A percentile compares a stretch with the other conserved stretches of the same genome.
phyloP scores from a whole-genome alignment of 306 rosid species.

The Carpinus viminea region DNA sequence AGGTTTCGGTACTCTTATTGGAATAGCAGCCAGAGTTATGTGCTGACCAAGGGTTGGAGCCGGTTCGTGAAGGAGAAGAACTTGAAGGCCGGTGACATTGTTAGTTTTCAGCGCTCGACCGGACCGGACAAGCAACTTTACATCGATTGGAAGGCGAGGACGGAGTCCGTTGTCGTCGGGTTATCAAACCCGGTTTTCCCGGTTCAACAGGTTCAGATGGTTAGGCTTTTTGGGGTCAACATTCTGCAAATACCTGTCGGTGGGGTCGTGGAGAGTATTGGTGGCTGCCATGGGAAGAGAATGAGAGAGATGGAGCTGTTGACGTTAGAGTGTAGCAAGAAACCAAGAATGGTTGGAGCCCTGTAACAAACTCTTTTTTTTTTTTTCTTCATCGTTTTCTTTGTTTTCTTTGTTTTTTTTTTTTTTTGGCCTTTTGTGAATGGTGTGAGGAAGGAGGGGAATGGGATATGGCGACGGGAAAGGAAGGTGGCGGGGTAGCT shows the following conservation, averaged over 20 bases:
- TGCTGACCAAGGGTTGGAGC: slow-evolving; percentile 95
- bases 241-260: slow-evolving; percentile 61
- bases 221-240: slow-evolving; percentile 91
- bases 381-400: neutral
- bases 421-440: slow-evolving; percentile 37
- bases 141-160: slow-evolving; percentile 69
- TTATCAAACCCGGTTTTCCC: slow-evolving; percentile 39
- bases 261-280: slow-evolving; percentile 26
- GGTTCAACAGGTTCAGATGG: slow-evolving; percentile 66
- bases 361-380: slow-evolving; percentile 52
- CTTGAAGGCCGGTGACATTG: slow-evolving; percentile 87
- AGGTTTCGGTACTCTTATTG: slow-evolving; percentile 93
- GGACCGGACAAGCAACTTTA: slow-evolving; percentile 73
- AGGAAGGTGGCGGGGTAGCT: slow-evolving; percentile 11
- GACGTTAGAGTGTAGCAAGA: slow-evolving; percentile 66
- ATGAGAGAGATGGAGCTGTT: slow-evolving; percentile 64
- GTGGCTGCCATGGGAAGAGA: slow-evolving; percentile 64
- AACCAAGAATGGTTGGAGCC: slow-evolving; percentile 84
- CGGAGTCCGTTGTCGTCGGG: slow-evolving; percentile 11
- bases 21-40: slow-evolving; percentile 98
- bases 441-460: slow-evolving; percentile 12
- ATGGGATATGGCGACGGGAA: neutral
- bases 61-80: slow-evolving; percentile 94
- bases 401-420: neutral
- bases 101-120: slow-evolving; percentile 66